Evolutionary conservation across 768 basidiomycete genomes (phyloP).

Genomic region (Suillus paluster): DNA sequence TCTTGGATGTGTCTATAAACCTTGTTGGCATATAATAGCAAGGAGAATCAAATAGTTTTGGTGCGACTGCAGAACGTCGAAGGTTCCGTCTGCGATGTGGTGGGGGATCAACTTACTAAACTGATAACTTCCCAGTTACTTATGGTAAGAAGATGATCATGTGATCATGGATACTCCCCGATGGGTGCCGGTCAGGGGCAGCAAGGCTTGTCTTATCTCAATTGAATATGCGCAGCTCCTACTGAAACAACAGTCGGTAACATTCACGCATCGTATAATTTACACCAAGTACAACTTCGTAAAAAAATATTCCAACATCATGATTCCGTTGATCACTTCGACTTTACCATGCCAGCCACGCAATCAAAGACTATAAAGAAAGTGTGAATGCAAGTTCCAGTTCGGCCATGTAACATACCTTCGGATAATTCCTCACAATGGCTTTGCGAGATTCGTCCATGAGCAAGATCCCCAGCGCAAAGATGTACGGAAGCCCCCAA

Average conservation of each 20-base stretch:
- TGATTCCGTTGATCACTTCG: not conserved
- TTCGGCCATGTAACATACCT: conserved; percentile 21
- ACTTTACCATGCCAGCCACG: conserved; percentile 30
- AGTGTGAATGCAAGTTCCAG: not conserved
- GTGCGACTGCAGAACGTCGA: conserved; percentile 30
- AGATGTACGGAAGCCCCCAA: conserved; percentile 43
- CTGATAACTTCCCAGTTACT: not conserved
- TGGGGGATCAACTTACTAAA: conserved; percentile 1
- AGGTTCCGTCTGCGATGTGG: conserved; percentile 22
- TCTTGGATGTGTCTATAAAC: conserved; percentile 45
- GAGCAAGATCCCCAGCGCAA: conserved; percentile 40
- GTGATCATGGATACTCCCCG: not conserved
- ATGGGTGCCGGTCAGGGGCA: no score
- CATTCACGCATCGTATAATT: not conserved
- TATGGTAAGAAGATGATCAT: not conserved
- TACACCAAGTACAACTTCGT: not conserved
- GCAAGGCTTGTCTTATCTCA: no score
- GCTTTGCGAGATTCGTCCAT: conserved; percentile 45
- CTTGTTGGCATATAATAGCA: conserved; percentile 72
- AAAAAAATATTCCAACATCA: not conserved
- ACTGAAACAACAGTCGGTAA: not conserved
- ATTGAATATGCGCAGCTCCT: not conserved
- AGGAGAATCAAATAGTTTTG: conserved; percentile 12
- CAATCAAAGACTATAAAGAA: conserved; percentile 28
- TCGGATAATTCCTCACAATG: conserved; percentile 39